A percentile compares a stretch with the other conserved stretches of the same genome.
Evolutionary conservation across 202 grass and related monocot genomes (phyloP).

Genomic region (Musa balbisiana): DNA sequence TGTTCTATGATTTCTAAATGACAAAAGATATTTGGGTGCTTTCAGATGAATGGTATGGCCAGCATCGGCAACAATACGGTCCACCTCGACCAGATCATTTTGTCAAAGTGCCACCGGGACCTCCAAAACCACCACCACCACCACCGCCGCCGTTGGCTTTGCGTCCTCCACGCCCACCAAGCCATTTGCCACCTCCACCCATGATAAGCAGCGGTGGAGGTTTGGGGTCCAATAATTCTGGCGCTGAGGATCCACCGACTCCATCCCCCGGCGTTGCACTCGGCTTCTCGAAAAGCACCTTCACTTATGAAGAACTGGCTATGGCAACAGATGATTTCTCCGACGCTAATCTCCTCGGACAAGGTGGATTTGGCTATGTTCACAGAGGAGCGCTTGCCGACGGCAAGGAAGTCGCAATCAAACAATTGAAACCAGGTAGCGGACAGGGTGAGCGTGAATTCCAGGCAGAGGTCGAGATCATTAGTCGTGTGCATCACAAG

Average conservation of each 20-base stretch:
- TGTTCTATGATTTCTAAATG: no score
- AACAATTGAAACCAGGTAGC: not conserved
- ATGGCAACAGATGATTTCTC: not conserved
- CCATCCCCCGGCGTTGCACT: not conserved
- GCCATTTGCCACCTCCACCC: no score
- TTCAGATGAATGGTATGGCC: no score
- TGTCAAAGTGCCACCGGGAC: no score
- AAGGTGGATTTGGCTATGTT: not conserved
- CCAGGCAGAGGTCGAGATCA: slow-evolving; percentile 1
- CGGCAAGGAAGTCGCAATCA: not conserved
- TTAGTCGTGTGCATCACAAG: not conserved
- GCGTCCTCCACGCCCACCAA: no score
- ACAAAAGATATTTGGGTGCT: no score
- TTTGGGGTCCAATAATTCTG: no score
- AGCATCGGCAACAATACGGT: no score
- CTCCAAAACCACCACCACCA: no score
- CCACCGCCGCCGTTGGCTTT: no score
- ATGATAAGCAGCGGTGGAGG: no score
- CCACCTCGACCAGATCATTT: no score
- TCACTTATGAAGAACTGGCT: not conserved
- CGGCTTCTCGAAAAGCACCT: not conserved
- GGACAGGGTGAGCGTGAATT: slow-evolving; percentile 2
- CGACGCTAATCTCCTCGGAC: not conserved
- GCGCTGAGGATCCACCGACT: not conserved
- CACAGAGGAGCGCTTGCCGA: not conserved